Evolutionary conservation across 345 rosid genomes (phyloP), one percentile per base, ranked within the genome.

Genomic region (Alliaria petiolata): DNA sequence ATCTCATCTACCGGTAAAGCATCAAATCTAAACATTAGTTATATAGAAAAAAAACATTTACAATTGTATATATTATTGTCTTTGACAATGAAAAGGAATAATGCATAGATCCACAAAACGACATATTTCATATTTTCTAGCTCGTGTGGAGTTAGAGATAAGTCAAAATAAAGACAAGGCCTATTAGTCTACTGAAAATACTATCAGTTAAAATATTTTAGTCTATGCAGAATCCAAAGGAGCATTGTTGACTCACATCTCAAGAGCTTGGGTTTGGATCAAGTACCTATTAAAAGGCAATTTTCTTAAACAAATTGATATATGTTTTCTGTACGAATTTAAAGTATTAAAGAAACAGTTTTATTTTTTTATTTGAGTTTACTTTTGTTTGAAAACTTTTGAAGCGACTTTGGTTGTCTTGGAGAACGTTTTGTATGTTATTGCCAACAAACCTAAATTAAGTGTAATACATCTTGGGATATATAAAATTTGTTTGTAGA

Each of bases 161-260:
- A 68, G 74, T 68, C 79, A 75, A 75, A 75, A 52, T 35, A 68
- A 54, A 54, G 79, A 76, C 70, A 69, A 69, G 38, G 60, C 60
- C 71, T 63, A 76, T 30, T 2, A 35, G 31, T 55, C 76, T 76
- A 58, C 49, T 66, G 46, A 42, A 62, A 28, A 47, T 3, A 44
- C 42, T 33, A 53, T 17, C 20, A 13, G 22, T 52, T 19, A 31
- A 19, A 28, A 10, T 17, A 40, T 5, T 42, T 59, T 49, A 57
- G 19, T 44, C 59, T 50, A 10, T 50, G 39, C 51, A 69, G 53
- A 69, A 62, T 33, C 71, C 65, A 55, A 62, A 76, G 62, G 25
- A 69, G 49, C 75, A 50, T 58, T 31, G 49, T 58, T 31, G 49
- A 70, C 66, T 55, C 79, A 30, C 66, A 45, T 56, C 40, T 69